phyloP scores from a whole-genome alignment of 148 eudicot genomes.

The Silene latifolia region DNA sequence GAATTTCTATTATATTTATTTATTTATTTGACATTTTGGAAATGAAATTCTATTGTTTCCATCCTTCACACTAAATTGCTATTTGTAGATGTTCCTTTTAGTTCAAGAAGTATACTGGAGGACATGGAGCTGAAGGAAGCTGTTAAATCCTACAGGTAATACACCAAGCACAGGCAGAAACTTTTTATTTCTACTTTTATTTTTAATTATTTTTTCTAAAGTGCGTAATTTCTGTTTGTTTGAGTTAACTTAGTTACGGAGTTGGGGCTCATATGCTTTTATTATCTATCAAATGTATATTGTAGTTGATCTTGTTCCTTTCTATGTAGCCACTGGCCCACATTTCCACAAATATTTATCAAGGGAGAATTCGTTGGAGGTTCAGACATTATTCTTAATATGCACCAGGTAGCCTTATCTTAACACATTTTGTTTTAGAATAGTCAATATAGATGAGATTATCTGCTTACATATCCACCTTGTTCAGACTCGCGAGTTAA shows the following conservation, averaged over 20 bases:
- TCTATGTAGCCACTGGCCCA: constrained; percentile 70
- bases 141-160: constrained; percentile 68
- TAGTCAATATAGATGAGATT: neutral
- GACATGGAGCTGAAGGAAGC: too few relatives aligned
- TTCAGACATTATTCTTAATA: constrained; percentile 65
- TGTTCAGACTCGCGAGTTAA: constrained; percentile 49
- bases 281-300: neutral
- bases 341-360: constrained; percentile 75
- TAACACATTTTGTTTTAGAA: neutral
- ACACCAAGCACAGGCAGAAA: too few relatives aligned
- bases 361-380: constrained; percentile 81
- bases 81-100: too few relatives aligned
- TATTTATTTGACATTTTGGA: too few relatives aligned
- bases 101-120: too few relatives aligned
- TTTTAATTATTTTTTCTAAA: neutral
- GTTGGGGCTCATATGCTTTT: neutral
- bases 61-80: too few relatives aligned
- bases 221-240: neutral
- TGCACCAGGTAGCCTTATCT: constrained; percentile 56
- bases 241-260: neutral
- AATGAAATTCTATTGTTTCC: too few relatives aligned
- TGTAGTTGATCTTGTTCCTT: constrained; percentile 2
- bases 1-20: too few relatives aligned
- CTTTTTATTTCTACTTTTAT: neutral
- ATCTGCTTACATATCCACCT: neutral